These are phyloP conservation scores for Pseudogymnoascus sp. DNA, from an alignment of 2,329 filamentous ascomycete species.

Conservation along the genomic window DNA sequence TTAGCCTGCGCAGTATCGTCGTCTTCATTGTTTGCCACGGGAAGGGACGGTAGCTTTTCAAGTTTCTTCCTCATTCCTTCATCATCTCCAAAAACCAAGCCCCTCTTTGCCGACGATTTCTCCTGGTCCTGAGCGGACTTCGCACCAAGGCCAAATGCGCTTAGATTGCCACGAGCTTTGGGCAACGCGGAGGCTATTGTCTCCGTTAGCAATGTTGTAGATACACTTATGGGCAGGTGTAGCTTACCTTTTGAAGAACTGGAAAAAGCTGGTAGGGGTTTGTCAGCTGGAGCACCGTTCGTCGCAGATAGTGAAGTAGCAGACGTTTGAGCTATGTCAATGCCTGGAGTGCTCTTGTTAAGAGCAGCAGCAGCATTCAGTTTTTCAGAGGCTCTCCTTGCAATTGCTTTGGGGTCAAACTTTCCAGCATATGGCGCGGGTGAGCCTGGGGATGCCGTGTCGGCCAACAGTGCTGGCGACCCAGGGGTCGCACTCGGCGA, in stretches of 20 bases:
- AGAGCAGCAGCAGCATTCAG: conserved; percentile 47
- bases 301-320: conserved; percentile 34
- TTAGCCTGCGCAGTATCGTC: conserved; percentile 45
- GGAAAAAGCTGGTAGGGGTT: conserved; percentile 33
- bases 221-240: neutral
- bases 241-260: conserved; percentile 34
- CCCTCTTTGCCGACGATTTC: conserved; percentile 61
- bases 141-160: conserved; percentile 71
- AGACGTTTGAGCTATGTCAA: conserved; percentile 37
- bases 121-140: conserved; percentile 59
- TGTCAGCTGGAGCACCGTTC: conserved; percentile 36
- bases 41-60: conserved; percentile 75
- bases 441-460: conserved; percentile 42
- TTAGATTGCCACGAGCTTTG: conserved; percentile 65
- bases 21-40: conserved; percentile 54
- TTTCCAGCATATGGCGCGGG: conserved; percentile 63
- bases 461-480: conserved; percentile 34
- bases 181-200: conserved; percentile 43
- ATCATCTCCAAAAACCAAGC: conserved; percentile 80
- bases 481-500: conserved; percentile 41
- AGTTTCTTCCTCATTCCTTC: conserved; percentile 81
- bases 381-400: conserved; percentile 63
- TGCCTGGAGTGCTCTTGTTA: conserved; percentile 42
- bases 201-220: neutral
- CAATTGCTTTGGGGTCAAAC: conserved; percentile 80